These are phyloP conservation scores for Ichthyophthirius multifiliis DNA, from an alignment of 169 alveolate genomes.

Conservation along the genomic window DNA sequence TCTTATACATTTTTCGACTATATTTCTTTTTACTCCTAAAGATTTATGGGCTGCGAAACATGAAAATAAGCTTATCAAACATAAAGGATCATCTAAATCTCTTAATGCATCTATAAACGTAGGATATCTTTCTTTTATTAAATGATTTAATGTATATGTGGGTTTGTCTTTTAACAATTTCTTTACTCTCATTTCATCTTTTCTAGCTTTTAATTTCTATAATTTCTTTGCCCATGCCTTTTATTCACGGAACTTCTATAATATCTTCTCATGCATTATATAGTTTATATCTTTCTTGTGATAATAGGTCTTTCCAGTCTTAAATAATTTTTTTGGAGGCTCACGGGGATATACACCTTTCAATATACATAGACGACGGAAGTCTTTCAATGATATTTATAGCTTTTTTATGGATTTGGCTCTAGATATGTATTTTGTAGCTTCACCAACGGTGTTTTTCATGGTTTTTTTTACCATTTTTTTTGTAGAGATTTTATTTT, in stretches of 20 bases:
- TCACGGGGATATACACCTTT: conserved; percentile 99
- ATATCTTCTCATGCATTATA: conserved; percentile 86
- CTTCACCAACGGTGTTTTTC: conserved; percentile 88
- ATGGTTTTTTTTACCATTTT: conserved; percentile 78
- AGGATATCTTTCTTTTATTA: conserved; percentile 96
- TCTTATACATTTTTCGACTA: conserved; percentile 60
- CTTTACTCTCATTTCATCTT: conserved; percentile 86
- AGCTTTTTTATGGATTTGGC: conserved; percentile 90
- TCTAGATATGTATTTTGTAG: conserved; percentile 90
- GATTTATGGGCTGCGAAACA: conserved; percentile 83
- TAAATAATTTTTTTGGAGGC: conserved; percentile 93
- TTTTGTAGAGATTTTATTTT: neutral
- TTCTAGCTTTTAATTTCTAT: conserved; percentile 86
- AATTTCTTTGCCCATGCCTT: conserved; percentile 90
- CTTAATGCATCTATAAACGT: conserved; percentile 95
- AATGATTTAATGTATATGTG: conserved; percentile 89
- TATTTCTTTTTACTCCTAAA: conserved; percentile 74
- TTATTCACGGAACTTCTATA: conserved; percentile 85
- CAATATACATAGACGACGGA: conserved; percentile 96
- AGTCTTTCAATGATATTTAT: conserved; percentile 90
- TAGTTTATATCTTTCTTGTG: conserved; percentile 93
- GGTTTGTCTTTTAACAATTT: conserved; percentile 87
- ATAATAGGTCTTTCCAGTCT: conserved; percentile 91
- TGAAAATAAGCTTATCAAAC: conserved; percentile 93
- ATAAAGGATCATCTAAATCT: conserved; percentile 97